Evolutionary conservation across 2,329 filamentous ascomycete genomes (phyloP).

Genomic region (Xylaria hypoxylon): DNA sequence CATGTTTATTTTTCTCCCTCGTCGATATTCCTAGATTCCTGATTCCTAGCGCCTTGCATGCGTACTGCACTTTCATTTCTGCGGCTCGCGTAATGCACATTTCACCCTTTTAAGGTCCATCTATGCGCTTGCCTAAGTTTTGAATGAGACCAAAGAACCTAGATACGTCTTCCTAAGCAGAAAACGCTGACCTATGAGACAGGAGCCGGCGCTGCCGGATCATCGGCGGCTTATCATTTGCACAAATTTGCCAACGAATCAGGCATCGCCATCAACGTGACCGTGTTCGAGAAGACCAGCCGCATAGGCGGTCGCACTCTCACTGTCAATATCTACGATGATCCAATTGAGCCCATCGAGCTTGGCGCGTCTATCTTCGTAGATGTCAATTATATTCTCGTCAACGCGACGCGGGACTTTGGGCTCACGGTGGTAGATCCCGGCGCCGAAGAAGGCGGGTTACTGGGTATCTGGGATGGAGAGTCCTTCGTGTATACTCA

Average conservation of each 20-base stretch:
- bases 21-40: background rate
- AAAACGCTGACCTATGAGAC: conserved; percentile 21
- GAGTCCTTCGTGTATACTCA: conserved; percentile 76
- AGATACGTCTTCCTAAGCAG: background rate
- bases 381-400: conserved; percentile 82
- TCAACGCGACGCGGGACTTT: conserved; percentile 77
- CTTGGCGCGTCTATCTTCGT: conserved; percentile 95
- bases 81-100: background rate
- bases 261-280: conserved; percentile 78
- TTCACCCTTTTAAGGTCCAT: background rate
- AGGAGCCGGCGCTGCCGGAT: conserved; percentile 91
- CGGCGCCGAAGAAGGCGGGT: conserved; percentile 61
- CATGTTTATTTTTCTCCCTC: background rate
- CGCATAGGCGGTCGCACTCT: conserved; percentile 88
- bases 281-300: conserved; percentile 82
- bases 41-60: background rate
- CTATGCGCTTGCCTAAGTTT: background rate
- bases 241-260: conserved; percentile 73
- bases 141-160: background rate
- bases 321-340: conserved; percentile 81
- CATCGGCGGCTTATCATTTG: conserved; percentile 88
- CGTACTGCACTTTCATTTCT: background rate
- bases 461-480: conserved; percentile 88
- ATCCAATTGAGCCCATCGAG: conserved; percentile 78
- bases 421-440: conserved; percentile 69